phyloP scores from a whole-genome alignment of 306 rosid genomes.

The Sicyos edulis region DNA sequence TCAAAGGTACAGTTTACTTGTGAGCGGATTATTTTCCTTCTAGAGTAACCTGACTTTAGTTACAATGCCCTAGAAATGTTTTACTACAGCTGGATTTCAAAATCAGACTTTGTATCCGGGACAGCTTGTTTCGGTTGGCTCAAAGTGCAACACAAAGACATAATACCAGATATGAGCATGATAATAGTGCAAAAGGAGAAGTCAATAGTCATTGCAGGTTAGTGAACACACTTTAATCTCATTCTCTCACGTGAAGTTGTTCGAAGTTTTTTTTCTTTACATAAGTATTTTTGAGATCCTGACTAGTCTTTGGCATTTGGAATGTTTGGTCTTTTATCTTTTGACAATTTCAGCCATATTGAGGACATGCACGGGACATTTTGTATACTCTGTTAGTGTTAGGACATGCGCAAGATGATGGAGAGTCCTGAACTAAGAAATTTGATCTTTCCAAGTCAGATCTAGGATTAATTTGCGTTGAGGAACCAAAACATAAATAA shows the following conservation, averaged over 20 bases:
- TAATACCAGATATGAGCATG: constrained; percentile 49
- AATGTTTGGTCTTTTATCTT: background rate
- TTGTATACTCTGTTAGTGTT: background rate
- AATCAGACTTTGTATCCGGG: constrained; percentile 67
- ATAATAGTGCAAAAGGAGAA: constrained; percentile 43
- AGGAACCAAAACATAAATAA: constrained; percentile 2
- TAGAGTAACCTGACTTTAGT: constrained; percentile 33
- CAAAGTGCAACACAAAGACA: constrained; percentile 72
- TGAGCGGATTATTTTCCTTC: constrained; percentile 30
- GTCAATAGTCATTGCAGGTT: constrained; percentile 51
- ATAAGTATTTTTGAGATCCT: background rate
- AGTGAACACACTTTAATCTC: constrained; percentile 10
- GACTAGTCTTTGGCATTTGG: background rate
- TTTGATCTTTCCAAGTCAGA: background rate
- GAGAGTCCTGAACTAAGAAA: background rate
- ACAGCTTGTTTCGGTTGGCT: constrained; percentile 88
- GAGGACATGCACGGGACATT: background rate
- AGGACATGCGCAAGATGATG: background rate
- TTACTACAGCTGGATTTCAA: constrained; percentile 73
- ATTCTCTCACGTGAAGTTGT: constrained; percentile 1
- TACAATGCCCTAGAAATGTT: constrained; percentile 41
- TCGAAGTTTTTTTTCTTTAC: background rate
- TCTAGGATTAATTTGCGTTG: background rate
- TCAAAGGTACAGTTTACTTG: constrained; percentile 57
- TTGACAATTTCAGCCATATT: background rate